A percentile compares a stretch with the other conserved stretches of the same genome.
Evolutionary conservation across 306 rosid species (phyloP).

Genomic region (Sicyos edulis): DNA sequence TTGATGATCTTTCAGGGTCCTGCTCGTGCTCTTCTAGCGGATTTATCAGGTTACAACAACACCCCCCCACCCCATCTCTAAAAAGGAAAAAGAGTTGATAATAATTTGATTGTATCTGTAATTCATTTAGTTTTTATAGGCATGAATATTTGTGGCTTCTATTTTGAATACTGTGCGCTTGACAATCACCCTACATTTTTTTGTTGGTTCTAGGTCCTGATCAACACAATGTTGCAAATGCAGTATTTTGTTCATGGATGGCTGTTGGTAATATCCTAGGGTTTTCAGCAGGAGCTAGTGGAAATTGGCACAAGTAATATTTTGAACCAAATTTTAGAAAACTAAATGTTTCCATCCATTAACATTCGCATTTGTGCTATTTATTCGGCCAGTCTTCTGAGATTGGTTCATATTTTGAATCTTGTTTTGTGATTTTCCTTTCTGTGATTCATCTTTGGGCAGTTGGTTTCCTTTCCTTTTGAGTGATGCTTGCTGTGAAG

Average conservation of each 20-base stretch:
- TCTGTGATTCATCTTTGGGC: slow-evolving; percentile 27
- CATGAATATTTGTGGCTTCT: slow-evolving; percentile 22
- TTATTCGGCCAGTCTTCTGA: neutral
- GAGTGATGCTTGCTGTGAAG: slow-evolving; percentile 90
- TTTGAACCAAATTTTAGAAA: slow-evolving; percentile 18
- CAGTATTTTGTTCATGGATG: slow-evolving; percentile 99
- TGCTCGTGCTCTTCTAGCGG: slow-evolving; percentile 99
- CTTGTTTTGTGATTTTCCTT: slow-evolving; percentile 23
- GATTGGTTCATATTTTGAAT: slow-evolving; percentile 14
- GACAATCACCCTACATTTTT: neutral
- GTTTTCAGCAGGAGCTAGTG: slow-evolving; percentile 94
- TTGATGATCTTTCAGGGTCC: slow-evolving; percentile 64
- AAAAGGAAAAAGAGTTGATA: no score
- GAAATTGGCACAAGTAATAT: slow-evolving; percentile 84
- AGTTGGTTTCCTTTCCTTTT: slow-evolving; percentile 97
- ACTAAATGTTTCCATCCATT: slow-evolving; percentile 21
- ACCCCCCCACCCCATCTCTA: neutral
- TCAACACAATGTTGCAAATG: slow-evolving; percentile 86
- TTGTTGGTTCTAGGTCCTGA: slow-evolving; percentile 58
- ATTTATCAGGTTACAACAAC: slow-evolving; percentile 90
- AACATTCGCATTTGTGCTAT: slow-evolving; percentile 5
- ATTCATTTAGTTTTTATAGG: slow-evolving; percentile 16
- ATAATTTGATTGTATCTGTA: slow-evolving; percentile 1
- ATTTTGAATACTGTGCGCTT: neutral
- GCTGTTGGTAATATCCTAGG: slow-evolving; percentile 97